phyloP scores from a whole-genome alignment of 1,284 basidiomycete species.

The Porodaedalea pini region DNA sequence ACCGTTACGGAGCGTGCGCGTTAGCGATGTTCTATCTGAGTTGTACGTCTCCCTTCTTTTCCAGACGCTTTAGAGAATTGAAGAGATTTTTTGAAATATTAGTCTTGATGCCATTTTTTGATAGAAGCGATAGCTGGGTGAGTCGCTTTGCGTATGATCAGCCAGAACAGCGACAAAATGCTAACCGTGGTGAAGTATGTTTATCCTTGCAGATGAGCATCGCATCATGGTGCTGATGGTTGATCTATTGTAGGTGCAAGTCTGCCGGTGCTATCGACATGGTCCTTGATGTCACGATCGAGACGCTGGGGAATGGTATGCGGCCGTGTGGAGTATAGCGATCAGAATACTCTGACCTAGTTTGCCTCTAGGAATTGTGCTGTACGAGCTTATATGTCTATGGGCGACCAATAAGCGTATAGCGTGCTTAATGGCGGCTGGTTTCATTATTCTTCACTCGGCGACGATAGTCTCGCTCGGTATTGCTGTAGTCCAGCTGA shows the following conservation, averaged over 20 bases:
- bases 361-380: slow-evolving; percentile 2
- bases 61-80: background rate
- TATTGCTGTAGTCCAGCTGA: background rate
- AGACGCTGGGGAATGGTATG: slow-evolving; percentile 8
- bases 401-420: background rate
- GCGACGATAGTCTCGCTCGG: background rate
- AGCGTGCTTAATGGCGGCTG: slow-evolving; percentile 1
- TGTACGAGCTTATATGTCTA: slow-evolving; percentile 2
- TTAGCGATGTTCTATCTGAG: background rate
- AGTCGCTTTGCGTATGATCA: background rate
- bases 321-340: background rate
- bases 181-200: background rate
- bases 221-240: background rate
- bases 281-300: background rate
- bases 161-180: background rate
- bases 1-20: background rate
- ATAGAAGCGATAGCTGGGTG: background rate
- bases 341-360: too few relatives aligned
- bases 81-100: background rate
- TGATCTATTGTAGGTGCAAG: background rate
- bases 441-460: slow-evolving; percentile 1
- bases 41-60: background rate
- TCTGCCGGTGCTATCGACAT: background rate
- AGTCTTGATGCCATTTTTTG: background rate
- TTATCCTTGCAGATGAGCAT: background rate